Percentiles rank a stretch among this genome's conserved stretches.
Conservation (phyloP, 768 basidiomycete genomes). For the Boletus rubropictus region DNA sequence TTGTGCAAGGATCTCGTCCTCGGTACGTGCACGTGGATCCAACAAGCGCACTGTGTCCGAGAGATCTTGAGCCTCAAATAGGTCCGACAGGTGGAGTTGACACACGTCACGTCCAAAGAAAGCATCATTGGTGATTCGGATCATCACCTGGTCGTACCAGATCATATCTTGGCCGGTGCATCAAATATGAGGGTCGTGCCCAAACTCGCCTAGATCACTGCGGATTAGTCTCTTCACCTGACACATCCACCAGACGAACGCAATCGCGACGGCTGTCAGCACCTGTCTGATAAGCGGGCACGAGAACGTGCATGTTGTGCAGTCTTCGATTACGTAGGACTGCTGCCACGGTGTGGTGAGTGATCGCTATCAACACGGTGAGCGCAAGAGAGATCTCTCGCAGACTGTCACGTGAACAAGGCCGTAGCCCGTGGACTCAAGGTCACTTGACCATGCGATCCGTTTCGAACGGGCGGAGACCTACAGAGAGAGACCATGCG, state of each 20-base stretch:
- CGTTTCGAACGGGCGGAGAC: constrained; percentile 3
- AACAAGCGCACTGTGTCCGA: constrained; percentile 11
- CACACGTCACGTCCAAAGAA: not conserved
- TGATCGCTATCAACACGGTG: constrained; percentile 5
- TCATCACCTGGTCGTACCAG: constrained; percentile 2
- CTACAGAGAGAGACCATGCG: constrained; percentile 1
- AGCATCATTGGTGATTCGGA: constrained; percentile 7
- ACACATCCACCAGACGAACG: not conserved
- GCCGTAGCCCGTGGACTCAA: not conserved
- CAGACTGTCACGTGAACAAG: not conserved
- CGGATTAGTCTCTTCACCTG: too few species aligned
- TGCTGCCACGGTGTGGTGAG: not conserved
- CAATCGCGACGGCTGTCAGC: not conserved
- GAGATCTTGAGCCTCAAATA: not conserved
- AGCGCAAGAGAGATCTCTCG: not conserved
- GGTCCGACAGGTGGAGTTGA: not conserved
- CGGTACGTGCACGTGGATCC: constrained; percentile 2
- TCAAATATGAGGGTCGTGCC: constrained; percentile 1
- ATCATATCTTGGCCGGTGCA: constrained; percentile 1
- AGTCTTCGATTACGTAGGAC: constrained; percentile 20
- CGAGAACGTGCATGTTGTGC: not conserved
- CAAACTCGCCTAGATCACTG: not conserved
- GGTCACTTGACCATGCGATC: constrained; percentile 5
- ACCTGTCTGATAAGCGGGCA: constrained; percentile 3
- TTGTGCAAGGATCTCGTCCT: not conserved